Evolutionary conservation across 306 rosid species (phyloP).

Genomic region (Pterocarpus santalinus): DNA sequence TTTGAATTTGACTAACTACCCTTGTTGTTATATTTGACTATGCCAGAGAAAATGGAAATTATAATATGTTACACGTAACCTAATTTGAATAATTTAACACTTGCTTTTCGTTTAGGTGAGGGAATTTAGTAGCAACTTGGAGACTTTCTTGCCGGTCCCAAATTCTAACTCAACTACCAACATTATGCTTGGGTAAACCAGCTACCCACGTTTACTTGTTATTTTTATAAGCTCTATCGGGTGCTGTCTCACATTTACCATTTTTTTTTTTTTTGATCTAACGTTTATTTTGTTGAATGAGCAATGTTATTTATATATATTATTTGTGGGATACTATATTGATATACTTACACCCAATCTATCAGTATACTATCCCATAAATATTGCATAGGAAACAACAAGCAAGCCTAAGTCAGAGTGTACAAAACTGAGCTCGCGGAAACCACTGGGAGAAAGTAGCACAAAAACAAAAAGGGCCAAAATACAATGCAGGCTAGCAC

Average conservation of each 20-base stretch:
- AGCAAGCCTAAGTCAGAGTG: neutral
- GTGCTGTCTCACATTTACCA: too few species aligned
- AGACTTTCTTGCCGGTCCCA: neutral
- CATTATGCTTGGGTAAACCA: neutral
- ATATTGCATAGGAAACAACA: too few species aligned
- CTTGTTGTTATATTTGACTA: conserved; percentile 37
- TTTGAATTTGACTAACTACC: conserved; percentile 34
- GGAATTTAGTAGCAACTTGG: conserved; percentile 19
- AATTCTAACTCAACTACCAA: conserved; percentile 14
- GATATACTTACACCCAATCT: too few species aligned
- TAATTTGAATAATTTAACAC: neutral
- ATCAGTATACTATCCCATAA: too few species aligned
- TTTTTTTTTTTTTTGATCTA: too few species aligned
- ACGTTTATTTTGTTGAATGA: too few species aligned
- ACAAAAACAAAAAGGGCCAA: neutral
- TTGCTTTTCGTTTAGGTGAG: neutral
- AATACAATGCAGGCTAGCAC: neutral
- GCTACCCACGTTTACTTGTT: neutral
- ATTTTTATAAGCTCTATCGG: too few species aligned
- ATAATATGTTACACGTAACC: conserved; percentile 23
- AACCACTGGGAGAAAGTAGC: neutral
- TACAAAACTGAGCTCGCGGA: neutral
- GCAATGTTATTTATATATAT: too few species aligned
- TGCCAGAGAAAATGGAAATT: conserved; percentile 12
- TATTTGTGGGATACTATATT: too few species aligned